Base-by-base conservation (phyloP, 331 rosid genomes). In the Saraca asoca region DNA sequence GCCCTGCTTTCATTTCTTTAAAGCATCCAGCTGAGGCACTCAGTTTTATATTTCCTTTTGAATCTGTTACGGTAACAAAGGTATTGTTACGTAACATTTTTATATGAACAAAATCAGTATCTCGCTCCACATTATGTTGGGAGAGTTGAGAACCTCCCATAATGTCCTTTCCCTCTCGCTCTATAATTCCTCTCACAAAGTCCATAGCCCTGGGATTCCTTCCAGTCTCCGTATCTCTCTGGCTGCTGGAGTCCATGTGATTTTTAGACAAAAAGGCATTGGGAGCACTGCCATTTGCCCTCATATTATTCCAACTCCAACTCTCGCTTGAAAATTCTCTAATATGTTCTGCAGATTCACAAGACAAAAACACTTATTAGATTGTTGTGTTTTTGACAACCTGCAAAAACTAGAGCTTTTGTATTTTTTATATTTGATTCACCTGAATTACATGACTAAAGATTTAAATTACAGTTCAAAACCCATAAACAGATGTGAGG, bases 31-130 rank as follows among this genome's bases (percentile, higher is more conserved):
- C 72, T 0, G 95, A 88, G 56, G 93, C 85, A 56, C 83, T 85
- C 42, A 86, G 79, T 67, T 85, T 91, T 31, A 82, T 65, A 67
- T 91, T 83, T 64, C 97, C 97, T 69, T 85, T 84, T 34, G 83
- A 71, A 72, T 88, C 95, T 0, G 89, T 91, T 46, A 88, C 85
- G 0, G 97, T 85, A 31, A 91, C 86, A 65, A 91, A 91, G 13
- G 93, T 82, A 56, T 91, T 91, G 80, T 84, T 91, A 13, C 85
- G 87, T 83, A 84, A 61, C 68, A 91, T 34, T 84, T 91, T 91
- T 62, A 91, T 55, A 53, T 91, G 93, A 71, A 88, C 97, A 68
- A 80, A 51, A 70, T 91, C 97, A 49, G 87, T 86, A 75, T 77
- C 82, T 6, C 56, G 71, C 82, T 79, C 87, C 5, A 77, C 35